Conservation (phyloP, 768 basidiomycete genomes). For the Tylopilus rubrobrunneus region DNA sequence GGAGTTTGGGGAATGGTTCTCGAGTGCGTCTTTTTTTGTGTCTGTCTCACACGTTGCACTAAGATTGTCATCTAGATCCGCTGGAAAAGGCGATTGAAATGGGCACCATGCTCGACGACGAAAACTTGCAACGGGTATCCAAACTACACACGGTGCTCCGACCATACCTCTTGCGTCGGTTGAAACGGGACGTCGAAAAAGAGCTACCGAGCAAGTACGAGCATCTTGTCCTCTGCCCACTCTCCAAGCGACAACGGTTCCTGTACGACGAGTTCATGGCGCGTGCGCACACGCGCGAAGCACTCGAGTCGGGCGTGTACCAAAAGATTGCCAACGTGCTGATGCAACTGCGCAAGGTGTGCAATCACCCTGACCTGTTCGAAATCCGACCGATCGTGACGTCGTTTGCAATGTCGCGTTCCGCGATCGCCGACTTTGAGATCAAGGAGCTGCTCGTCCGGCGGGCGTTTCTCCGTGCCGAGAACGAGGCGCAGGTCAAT, state of each 20-base stretch:
- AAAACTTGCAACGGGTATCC: conserved; percentile 77
- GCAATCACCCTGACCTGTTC: conserved; percentile 91
- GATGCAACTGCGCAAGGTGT: conserved; percentile 97
- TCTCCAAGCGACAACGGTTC: conserved; percentile 92
- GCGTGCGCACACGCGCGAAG: conserved; percentile 76
- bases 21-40: conserved; percentile 54
- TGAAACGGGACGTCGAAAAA: conserved; percentile 97
- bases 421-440: conserved; percentile 73
- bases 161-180: conserved; percentile 91
- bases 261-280: conserved; percentile 97
- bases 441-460: conserved; percentile 87
- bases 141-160: conserved; percentile 94
- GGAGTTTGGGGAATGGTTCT: conserved; percentile 96
- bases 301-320: conserved; percentile 80
- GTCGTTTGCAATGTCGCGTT: conserved; percentile 71
- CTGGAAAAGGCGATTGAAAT: conserved; percentile 92
- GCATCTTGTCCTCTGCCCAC: conserved; percentile 80
- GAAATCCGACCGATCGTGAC: conserved; percentile 82
- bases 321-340: conserved; percentile 91
- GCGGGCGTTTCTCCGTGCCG: conserved; percentile 57
- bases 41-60: not conserved
- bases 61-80: conserved; percentile 56
- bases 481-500: conserved; percentile 51
- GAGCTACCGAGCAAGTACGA: conserved; percentile 92
- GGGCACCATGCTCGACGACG: conserved; percentile 71